Evolutionary conservation across 2,329 filamentous ascomycete genomes (phyloP).

Genomic region (Neonectria sp.): DNA sequence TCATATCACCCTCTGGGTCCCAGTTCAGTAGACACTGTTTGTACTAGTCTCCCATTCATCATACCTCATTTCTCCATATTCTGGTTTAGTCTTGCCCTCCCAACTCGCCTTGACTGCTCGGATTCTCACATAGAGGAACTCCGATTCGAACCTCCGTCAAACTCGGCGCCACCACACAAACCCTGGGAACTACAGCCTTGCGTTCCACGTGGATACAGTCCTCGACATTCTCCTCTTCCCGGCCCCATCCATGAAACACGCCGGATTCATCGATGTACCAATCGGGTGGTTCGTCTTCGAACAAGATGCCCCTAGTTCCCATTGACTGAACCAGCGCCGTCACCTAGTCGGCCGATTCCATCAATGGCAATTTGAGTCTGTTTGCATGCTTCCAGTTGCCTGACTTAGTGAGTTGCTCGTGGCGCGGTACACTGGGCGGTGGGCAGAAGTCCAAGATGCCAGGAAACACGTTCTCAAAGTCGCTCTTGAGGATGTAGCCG

Average conservation of each 20-base stretch:
- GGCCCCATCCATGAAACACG: slow-evolving; percentile 38
- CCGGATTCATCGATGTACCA: slow-evolving; percentile 44
- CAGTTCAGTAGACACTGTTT: not conserved
- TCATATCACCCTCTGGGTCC: not conserved
- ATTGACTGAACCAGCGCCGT: slow-evolving; percentile 35
- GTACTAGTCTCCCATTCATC: not conserved
- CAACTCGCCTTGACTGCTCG: not conserved
- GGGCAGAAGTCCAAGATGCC: slow-evolving; percentile 18
- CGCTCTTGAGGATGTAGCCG: slow-evolving; percentile 38
- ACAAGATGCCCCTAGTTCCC: slow-evolving; percentile 30
- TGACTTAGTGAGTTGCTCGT: not conserved
- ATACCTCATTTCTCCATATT: not conserved
- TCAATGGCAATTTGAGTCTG: not conserved
- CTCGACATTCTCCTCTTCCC: slow-evolving; percentile 22
- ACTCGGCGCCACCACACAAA: slow-evolving; percentile 14
- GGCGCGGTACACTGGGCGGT: not conserved
- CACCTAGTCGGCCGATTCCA: slow-evolving; percentile 41
- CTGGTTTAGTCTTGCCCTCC: not conserved
- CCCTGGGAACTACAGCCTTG: slow-evolving; percentile 7
- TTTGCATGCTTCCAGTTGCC: not conserved
- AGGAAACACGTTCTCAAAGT: slow-evolving; percentile 32
- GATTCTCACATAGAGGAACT: not conserved
- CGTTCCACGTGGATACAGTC: slow-evolving; percentile 30
- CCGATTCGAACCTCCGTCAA: slow-evolving; percentile 1
- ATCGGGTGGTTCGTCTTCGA: slow-evolving; percentile 38